Evolutionary conservation across 2,329 filamentous ascomycete genomes (phyloP), one percentile per base, ranked within the genome.

Genomic region (Aphanoascus verrucosus): DNA sequence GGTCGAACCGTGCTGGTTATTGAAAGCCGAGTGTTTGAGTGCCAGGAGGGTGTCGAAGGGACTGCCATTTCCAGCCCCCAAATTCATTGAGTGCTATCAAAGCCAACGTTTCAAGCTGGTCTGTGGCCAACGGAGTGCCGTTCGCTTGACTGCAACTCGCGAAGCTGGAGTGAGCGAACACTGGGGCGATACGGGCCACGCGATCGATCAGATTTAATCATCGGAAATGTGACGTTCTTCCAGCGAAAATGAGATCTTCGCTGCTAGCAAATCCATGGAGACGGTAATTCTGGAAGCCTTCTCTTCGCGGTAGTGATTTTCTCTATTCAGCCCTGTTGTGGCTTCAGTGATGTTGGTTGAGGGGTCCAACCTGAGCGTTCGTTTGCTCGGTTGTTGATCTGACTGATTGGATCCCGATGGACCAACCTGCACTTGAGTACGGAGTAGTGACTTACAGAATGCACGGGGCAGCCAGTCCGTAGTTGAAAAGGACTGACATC

Each of bases 231-330:
- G 15, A 23, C 11, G 15, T 23, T 8, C 14, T 12, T 41, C n/a
- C 17, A n/a, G 38, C n/a, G 17, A 15, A n/a, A 3, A 41, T 8
- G 23, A 28, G 19, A 44, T 28, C 41, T 44, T n/a, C 17, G 23
- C 3, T 44, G 41, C 41, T 23, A 19, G 5, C 19, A 28, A 28
- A 28, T 28, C 7, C 23, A 7, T 28, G 20, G 41, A n/a, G 35
- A n/a, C 35, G 2, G 40, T 37, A 17, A 15, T 51, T 51, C 49
- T 51, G 40, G 49, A 51, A 51, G 40, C 49, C 49, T 51, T 51
- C 49, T 51, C 40, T 51, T 51, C 6, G 19, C 19, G 31, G 49
- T 7, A 51, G 49, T 44, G 49, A 51, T 51, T 51, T 28, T 51
- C 49, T 11, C 15, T 9, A 28, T 12, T 44, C 49, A 51, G 49